Percentiles rank a stretch among this genome's conserved stretches.
phyloP scores from a whole-genome alignment of 495 filamentous ascomycete species.

The Talaromyces stipitatus region DNA sequence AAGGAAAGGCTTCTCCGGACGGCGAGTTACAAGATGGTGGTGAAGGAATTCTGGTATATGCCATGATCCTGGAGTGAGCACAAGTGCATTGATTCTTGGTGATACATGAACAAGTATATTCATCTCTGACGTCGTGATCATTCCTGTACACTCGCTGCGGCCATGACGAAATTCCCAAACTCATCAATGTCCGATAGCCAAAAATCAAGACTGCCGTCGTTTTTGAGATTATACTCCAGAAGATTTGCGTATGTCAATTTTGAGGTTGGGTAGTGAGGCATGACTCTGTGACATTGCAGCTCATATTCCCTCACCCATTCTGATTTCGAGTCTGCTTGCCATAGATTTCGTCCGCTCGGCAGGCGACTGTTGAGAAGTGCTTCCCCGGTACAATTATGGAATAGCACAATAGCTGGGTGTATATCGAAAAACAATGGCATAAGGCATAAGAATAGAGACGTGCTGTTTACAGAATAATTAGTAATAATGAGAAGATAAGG shows the following conservation, averaged over 20 bases:
- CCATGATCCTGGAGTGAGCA: slow-evolving; percentile 18
- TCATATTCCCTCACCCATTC: slow-evolving; percentile 52
- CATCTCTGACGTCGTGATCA: too few species aligned
- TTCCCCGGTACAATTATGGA: neutral
- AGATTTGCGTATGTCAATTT: neutral
- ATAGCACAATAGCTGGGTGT: neutral
- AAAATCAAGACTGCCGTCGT: slow-evolving; percentile 1
- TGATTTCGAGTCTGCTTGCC: slow-evolving; percentile 22
- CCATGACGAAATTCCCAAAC: slow-evolving; percentile 1
- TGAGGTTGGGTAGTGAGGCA: neutral
- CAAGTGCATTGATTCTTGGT: neutral
- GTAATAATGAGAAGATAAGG: neutral
- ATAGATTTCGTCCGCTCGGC: neutral
- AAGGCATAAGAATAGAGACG: neutral
- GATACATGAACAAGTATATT: neutral
- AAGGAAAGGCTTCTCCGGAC: slow-evolving; percentile 3
- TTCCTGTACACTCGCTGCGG: neutral
- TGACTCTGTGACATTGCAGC: slow-evolving; percentile 16
- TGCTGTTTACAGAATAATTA: neutral
- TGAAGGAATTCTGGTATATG: slow-evolving; percentile 16
- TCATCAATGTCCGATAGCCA: neutral
- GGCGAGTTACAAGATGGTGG: slow-evolving; percentile 8
- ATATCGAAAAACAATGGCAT: neutral
- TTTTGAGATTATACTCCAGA: neutral
- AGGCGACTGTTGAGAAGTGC: neutral